Percentiles rank a stretch among this genome's conserved stretches.
Conservation (phyloP, 371 early-diverging fungal genomes). For the Mortierella sp. region DNA sequence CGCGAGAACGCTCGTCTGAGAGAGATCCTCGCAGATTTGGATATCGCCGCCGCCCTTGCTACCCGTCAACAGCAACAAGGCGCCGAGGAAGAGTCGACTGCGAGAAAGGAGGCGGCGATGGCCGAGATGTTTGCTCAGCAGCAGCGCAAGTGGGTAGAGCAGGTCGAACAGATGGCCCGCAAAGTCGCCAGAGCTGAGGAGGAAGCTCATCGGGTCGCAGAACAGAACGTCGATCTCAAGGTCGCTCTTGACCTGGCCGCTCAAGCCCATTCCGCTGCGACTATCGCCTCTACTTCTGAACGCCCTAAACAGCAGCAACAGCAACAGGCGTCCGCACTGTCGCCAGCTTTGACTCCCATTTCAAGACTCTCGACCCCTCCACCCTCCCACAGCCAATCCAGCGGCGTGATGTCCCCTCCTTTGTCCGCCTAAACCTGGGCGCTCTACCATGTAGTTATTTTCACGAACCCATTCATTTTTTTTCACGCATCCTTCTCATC, state of each 20-base stretch:
- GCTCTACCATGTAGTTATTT: conserved; percentile 3
- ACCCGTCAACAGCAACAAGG: not conserved
- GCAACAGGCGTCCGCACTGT: not conserved
- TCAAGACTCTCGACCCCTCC: conserved; percentile 5
- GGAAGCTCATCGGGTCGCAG: conserved; percentile 16
- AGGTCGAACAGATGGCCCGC: conserved; percentile 27
- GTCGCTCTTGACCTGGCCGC: conserved; percentile 29
- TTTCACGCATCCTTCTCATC: not conserved
- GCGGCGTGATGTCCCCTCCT: conserved; percentile 16
- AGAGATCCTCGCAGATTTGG: conserved; percentile 21
- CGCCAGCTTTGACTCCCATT: not conserved
- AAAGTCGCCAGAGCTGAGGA: conserved; percentile 31
- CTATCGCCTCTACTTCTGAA: not conserved
- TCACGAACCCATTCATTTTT: not conserved
- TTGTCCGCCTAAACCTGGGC: conserved; percentile 11
- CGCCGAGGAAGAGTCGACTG: not conserved
- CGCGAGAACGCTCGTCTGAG: conserved; percentile 23
- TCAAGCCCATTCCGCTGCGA: not conserved
- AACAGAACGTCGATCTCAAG: conserved; percentile 29
- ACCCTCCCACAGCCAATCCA: not conserved
- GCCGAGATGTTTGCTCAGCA: conserved; percentile 34
- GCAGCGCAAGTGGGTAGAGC: conserved; percentile 45
- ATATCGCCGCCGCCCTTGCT: conserved; percentile 18
- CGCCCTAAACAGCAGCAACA: not conserved
- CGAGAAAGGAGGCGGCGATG: not conserved